Base-by-base conservation (phyloP, 495 filamentous ascomycete species). In the Penicillium parvum region DNA sequence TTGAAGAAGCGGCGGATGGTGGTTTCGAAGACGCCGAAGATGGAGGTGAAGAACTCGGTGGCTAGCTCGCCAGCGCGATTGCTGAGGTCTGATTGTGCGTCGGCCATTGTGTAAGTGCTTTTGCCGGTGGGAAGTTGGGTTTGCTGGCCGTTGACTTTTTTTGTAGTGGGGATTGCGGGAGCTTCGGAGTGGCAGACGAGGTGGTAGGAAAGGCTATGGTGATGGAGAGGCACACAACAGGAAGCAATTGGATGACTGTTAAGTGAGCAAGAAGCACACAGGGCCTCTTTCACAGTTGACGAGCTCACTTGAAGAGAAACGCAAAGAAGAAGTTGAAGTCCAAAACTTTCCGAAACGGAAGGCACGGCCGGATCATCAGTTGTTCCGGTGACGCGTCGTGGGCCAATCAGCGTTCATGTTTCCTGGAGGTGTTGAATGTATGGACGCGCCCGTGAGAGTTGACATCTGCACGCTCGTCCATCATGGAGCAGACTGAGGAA, bases 401-500 rank as follows among this genome's bases (percentile, higher is more conserved):
- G 32, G 53, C 56, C 56, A 60, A 60, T 60, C 55, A 58, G 12
- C 22, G 18, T 5, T 29, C 38, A 19, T 9, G 14, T 45, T n/a
- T n/a, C n/a, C n/a, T n/a, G n/a, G n/a, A n/a, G n/a, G n/a, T 25
- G n/a, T 32, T 32, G 42, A 16, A 11, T 47, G 32, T 49, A 48
- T 37, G 26, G 18, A 51, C 53, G 52, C 60, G 60, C 40, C 45
- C 42, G 19, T 17, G 26, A 34, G 32, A 27, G 37, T 41, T 22
- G 12, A 29, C 30, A 17, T 37, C 20, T 17, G 16, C 25, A 26
- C 25, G 5, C 8, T n/a, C 32, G 7, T 14, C n/a, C 25, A 52
- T 20, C 32, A 69, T 70, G 65, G 65, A 61, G n/a, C 55, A 58
- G 22, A 57, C 47, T 8, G 65, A 73, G 40, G 59, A 72, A 40